Evolutionary conservation across 2,329 filamentous ascomycete genomes (phyloP).

Genomic region (Trichoderma gracile): DNA sequence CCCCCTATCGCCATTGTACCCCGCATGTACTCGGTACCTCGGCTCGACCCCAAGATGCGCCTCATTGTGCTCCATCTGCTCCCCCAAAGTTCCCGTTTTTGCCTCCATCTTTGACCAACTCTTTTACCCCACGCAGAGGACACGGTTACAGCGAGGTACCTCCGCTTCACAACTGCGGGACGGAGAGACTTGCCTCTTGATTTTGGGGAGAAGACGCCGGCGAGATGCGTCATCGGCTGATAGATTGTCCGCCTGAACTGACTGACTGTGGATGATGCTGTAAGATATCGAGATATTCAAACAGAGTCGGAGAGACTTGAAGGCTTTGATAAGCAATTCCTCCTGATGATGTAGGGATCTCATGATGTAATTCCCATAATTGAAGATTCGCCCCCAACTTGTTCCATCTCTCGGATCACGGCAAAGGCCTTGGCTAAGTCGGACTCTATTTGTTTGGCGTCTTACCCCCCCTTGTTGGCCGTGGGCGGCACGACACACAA

Average conservation of each 20-base stretch:
- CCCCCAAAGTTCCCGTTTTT: too few species aligned
- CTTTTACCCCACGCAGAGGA: neutral
- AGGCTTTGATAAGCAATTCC: neutral
- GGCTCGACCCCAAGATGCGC: neutral
- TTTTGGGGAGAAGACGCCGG: neutral
- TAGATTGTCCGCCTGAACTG: neutral
- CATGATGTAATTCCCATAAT: neutral
- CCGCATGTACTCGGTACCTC: too few species aligned
- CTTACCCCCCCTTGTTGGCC: neutral
- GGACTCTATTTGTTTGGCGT: neutral
- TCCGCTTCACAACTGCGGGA: constrained; percentile 3
- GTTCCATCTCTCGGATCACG: constrained; percentile 23
- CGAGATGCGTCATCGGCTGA: constrained; percentile 12
- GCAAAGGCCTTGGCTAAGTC: neutral
- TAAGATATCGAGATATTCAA: too few species aligned
- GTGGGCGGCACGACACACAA: constrained; percentile 4
- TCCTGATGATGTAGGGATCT: neutral
- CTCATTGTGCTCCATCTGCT: neutral
- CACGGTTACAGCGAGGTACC: neutral
- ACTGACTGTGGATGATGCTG: neutral
- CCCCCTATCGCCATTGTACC: too few species aligned
- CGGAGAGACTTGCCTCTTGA: constrained; percentile 21
- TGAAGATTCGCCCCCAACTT: too few species aligned
- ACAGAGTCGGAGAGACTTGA: neutral
- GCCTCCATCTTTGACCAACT: too few species aligned